Percentiles rank a stretch among this genome's conserved stretches.
Conservation (phyloP, 352 stramenopile genomes). For the Phytophthora ramorum region DNA sequence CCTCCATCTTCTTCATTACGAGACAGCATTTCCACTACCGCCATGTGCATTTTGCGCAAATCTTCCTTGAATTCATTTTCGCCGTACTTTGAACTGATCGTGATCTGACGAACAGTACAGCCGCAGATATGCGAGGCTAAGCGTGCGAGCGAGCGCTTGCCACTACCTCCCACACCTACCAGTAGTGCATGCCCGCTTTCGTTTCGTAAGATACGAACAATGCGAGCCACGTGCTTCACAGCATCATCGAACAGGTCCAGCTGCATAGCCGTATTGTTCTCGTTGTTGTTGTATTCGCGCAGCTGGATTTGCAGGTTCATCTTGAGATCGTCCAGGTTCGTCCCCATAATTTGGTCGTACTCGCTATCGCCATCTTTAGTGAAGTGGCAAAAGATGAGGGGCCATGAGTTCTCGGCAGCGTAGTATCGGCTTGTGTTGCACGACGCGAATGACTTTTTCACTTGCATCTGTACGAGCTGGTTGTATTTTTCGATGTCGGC, state of each 20-base stretch:
- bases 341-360: conserved; percentile 94
- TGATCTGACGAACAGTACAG: conserved; percentile 93
- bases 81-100: conserved; percentile 94
- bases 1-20: conserved; percentile 86
- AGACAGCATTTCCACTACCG: conserved; percentile 92
- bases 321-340: conserved; percentile 90
- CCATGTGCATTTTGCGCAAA: conserved; percentile 94
- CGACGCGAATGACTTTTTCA: conserved; percentile 94
- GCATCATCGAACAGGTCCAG: conserved; percentile 97
- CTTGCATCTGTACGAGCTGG: conserved; percentile 92
- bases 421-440: conserved; percentile 95
- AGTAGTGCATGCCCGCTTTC: conserved; percentile 93
- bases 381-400: conserved; percentile 97
- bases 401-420: conserved; percentile 94
- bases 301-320: conserved; percentile 91
- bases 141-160: conserved; percentile 94
- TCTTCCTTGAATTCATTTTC: conserved; percentile 98
- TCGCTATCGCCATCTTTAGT: conserved; percentile 93
- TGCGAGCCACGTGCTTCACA: conserved; percentile 96
- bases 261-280: conserved; percentile 97
- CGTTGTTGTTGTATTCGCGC: conserved; percentile 95
- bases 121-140: conserved; percentile 95
- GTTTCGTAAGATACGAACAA: conserved; percentile 94
- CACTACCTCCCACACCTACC: conserved; percentile 94
- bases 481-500: conserved; percentile 96